Conservation (phyloP, 129 eudicot species). For the Pulicaria dysenterica region DNA sequence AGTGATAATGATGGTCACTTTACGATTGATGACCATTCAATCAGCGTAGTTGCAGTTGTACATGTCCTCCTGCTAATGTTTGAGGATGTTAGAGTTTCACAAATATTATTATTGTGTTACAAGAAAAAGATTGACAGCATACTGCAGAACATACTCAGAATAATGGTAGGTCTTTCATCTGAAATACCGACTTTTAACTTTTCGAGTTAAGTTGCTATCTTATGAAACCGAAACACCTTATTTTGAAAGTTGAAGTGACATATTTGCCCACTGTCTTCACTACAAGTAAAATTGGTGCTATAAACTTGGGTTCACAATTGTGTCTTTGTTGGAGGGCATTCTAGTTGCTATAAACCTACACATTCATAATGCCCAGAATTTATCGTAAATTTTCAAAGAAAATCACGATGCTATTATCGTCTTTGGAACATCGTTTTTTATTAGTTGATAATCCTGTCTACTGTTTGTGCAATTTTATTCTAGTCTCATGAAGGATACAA, state of each 20-base stretch:
- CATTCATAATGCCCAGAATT: no score
- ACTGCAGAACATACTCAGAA: slow-evolving; percentile 40
- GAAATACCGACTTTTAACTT: not conserved
- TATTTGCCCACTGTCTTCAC: not conserved
- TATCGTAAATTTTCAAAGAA: no score
- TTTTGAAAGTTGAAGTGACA: not conserved
- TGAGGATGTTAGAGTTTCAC: slow-evolving; percentile 49
- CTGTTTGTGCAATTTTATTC: not conserved
- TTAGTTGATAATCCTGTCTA: not conserved
- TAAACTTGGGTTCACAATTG: no score
- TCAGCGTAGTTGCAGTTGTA: slow-evolving; percentile 49
- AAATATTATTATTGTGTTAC: slow-evolving; percentile 48
- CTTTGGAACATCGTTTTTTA: not conserved
- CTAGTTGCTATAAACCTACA: no score
- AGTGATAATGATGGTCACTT: slow-evolving; percentile 24
- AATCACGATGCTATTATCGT: not conserved
- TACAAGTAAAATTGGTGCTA: no score
- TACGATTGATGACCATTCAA: slow-evolving; percentile 39
- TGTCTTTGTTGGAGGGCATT: no score
- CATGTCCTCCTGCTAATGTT: slow-evolving; percentile 43
- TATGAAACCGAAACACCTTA: not conserved
- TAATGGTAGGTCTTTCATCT: slow-evolving; percentile 46
- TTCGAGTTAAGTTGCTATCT: not conserved
- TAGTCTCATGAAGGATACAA: slow-evolving; percentile 48
- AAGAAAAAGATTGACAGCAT: slow-evolving; percentile 50